phyloP scores from a whole-genome alignment of 2,329 filamentous ascomycete genomes.

The Metarhizium rileyi region DNA sequence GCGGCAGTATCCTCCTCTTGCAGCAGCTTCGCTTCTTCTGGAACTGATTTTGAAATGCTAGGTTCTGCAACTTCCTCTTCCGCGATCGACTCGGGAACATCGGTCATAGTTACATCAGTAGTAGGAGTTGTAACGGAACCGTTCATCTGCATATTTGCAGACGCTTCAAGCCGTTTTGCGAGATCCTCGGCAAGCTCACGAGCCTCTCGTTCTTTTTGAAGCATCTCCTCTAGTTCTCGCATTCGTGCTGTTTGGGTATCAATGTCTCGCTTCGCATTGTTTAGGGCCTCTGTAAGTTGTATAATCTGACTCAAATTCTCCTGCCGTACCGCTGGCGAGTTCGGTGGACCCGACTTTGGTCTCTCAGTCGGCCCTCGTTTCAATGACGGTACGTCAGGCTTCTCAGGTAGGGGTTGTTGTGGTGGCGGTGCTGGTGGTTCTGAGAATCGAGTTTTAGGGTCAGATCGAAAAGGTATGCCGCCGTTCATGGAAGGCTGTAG shows the following conservation, averaged over 20 bases:
- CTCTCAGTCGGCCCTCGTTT: slow-evolving; percentile 70
- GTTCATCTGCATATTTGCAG: slow-evolving; percentile 26
- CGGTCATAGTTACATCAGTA: slow-evolving; percentile 14
- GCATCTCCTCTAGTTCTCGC: slow-evolving; percentile 63
- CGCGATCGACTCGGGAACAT: slow-evolving; percentile 11
- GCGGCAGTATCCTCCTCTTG: slow-evolving; percentile 2
- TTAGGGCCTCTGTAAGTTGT: slow-evolving; percentile 75
- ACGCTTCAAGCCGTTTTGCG: slow-evolving; percentile 58
- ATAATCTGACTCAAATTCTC: slow-evolving; percentile 65
- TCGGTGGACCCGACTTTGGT: slow-evolving; percentile 46
- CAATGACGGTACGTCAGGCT: slow-evolving; percentile 69
- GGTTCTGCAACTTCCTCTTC: not conserved
- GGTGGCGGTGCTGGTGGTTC: slow-evolving; percentile 90
- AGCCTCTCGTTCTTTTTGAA: slow-evolving; percentile 71
- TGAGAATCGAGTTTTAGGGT: slow-evolving; percentile 76
- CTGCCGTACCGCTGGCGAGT: slow-evolving; percentile 48
- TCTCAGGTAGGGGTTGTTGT: slow-evolving; percentile 86
- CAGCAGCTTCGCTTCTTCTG: not conserved
- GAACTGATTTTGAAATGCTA: not conserved
- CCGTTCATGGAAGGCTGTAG: slow-evolving; percentile 39
- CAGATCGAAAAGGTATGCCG: slow-evolving; percentile 50
- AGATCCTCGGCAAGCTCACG: slow-evolving; percentile 77
- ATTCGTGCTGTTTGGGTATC: slow-evolving; percentile 73
- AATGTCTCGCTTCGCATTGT: slow-evolving; percentile 75
- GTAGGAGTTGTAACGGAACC: slow-evolving; percentile 15